Percentiles rank a stretch among this genome's conserved stretches.
Evolutionary conservation across 2,329 filamentous ascomycete genomes (phyloP).

Genomic region (Thielaviopsis ethacetica): DNA sequence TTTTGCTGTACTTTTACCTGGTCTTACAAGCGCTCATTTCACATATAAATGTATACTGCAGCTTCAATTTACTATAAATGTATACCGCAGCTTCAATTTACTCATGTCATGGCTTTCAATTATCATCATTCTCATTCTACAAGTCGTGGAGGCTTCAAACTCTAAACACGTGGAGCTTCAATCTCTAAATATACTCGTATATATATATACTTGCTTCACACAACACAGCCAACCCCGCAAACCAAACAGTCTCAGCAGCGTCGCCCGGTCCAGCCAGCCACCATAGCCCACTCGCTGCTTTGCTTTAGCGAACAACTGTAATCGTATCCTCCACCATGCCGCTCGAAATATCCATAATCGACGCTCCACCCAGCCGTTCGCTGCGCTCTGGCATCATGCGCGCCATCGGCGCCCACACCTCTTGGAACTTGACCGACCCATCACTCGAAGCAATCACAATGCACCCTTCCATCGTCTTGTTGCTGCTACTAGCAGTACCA

Average conservation of each 20-base stretch:
- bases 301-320: background rate
- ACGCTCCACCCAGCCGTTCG: background rate
- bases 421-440: conserved; percentile 85
- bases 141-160: background rate
- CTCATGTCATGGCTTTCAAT: conserved; percentile 14
- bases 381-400: conserved; percentile 29
- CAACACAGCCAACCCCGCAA: background rate
- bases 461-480: conserved; percentile 31
- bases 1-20: background rate
- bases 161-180: too few relatives aligned
- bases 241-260: too few relatives aligned
- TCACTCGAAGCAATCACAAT: conserved; percentile 87
- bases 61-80: conserved; percentile 2
- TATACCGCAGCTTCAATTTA: background rate
- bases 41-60: conserved; percentile 1
- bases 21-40: background rate
- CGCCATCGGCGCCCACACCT: conserved; percentile 63
- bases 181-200: background rate
- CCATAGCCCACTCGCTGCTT: too few relatives aligned
- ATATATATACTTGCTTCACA: background rate
- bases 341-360: background rate
- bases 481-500: background rate
- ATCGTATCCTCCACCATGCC: background rate
- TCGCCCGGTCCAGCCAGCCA: too few relatives aligned
- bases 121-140: background rate